These are phyloP conservation scores for Kluyveromyces siamensis DNA, from an alignment of 805 yeast genomes.

Conservation along the genomic window DNA sequence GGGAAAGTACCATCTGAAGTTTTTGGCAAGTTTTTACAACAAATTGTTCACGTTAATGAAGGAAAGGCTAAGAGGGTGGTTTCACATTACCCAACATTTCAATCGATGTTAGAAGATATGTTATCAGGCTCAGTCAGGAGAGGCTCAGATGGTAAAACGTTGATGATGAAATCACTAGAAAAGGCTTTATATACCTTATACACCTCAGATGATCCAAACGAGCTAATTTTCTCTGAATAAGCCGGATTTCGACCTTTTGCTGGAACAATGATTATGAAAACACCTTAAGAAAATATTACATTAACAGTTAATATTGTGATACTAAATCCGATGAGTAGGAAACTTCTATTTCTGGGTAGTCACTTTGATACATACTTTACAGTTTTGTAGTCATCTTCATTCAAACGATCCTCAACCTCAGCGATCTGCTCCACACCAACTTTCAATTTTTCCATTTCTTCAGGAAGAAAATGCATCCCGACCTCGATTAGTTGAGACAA, in stretches of 20 bases:
- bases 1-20: constrained; percentile 42
- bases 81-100: constrained; percentile 34
- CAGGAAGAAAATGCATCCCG: constrained; percentile 37
- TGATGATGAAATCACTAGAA: constrained; percentile 45
- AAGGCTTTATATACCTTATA: constrained; percentile 39
- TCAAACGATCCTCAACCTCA: constrained; percentile 38
- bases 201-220: constrained; percentile 41
- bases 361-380: constrained; percentile 37
- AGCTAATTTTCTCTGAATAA: constrained; percentile 13
- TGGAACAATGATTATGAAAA: background rate
- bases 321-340: constrained; percentile 9
- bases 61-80: constrained; percentile 39
- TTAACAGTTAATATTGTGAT: constrained; percentile 7
- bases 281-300: background rate
- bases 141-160: constrained; percentile 35
- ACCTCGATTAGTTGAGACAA: constrained; percentile 37
- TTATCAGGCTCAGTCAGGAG: constrained; percentile 29
- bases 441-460: constrained; percentile 33
- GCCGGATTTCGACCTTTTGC: background rate
- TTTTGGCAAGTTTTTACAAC: constrained; percentile 41
- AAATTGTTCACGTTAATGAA: constrained; percentile 50
- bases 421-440: constrained; percentile 33
- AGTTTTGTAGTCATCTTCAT: constrained; percentile 43
- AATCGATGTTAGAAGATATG: constrained; percentile 21
- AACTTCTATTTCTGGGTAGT: background rate